These are phyloP conservation scores for Coprinopsis sp. DNA, from an alignment of 768 basidiomycete genomes.

Conservation along the genomic window DNA sequence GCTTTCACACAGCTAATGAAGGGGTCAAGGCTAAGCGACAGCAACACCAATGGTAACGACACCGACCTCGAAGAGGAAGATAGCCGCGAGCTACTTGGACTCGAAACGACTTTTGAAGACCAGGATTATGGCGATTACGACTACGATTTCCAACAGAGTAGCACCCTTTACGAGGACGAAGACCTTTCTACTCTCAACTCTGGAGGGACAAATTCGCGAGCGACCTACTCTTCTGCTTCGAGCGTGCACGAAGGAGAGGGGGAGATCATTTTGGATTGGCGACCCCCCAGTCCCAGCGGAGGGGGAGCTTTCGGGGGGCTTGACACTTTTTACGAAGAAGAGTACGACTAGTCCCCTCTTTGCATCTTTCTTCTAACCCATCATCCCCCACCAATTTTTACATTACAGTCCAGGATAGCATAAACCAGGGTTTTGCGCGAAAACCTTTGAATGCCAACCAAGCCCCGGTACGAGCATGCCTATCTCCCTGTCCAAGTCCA, in stretches of 20 bases:
- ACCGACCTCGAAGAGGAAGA: constrained; percentile 21
- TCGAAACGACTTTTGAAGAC: constrained; percentile 10
- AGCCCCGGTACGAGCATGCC: neutral
- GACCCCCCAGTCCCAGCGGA: constrained; percentile 30
- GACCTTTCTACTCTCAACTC: neutral
- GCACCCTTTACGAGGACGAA: constrained; percentile 2
- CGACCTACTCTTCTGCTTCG: constrained; percentile 3
- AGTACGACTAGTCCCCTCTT: constrained; percentile 30
- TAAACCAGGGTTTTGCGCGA: neutral
- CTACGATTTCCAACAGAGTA: neutral
- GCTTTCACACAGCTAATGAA: constrained; percentile 48
- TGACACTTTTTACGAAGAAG: constrained; percentile 32
- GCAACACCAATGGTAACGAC: constrained; percentile 23
- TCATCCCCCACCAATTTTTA: constrained; percentile 17
- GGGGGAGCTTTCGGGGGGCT: constrained; percentile 10
- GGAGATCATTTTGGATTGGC: constrained; percentile 43
- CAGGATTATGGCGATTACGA: constrained; percentile 13
- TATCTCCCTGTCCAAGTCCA: too few species aligned
- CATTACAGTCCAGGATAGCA: constrained; percentile 10
- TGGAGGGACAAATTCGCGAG: neutral
- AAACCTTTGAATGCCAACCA: neutral
- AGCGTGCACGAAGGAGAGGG: neutral
- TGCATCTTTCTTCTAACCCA: constrained; percentile 12
- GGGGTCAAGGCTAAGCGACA: neutral
- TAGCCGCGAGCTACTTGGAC: constrained; percentile 12